Percentiles rank a stretch among this genome's conserved stretches.
These are phyloP conservation scores for Fusarium hostae DNA, from an alignment of 2,329 filamentous ascomycete genomes.

Conservation along the genomic window DNA sequence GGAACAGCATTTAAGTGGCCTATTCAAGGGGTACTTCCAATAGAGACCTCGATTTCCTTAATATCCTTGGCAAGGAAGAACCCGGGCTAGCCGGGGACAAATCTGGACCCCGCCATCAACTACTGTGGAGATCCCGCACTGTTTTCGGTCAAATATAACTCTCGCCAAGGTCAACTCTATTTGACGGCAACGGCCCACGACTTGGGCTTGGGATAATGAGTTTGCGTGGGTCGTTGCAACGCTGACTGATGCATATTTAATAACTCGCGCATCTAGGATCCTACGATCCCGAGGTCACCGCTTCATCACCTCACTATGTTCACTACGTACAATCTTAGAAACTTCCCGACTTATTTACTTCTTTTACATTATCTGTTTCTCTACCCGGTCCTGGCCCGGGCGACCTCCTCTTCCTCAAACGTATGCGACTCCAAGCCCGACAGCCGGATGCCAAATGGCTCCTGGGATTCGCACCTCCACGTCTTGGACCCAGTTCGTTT, in stretches of 20 bases:
- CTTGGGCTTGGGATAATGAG: neutral
- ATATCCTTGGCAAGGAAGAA: too few relatives aligned
- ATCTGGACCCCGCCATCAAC: neutral
- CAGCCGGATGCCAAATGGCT: neutral
- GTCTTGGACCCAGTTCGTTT: neutral
- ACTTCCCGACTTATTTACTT: accelerated
- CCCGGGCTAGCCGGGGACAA: neutral
- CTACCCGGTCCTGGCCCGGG: accelerated
- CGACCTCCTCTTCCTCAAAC: accelerated
- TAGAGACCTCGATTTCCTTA: too few relatives aligned
- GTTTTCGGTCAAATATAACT: accelerated
- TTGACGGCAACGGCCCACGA: too few relatives aligned
- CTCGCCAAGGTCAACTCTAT: neutral
- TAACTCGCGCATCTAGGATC: accelerated
- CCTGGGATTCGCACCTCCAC: neutral
- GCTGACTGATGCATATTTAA: neutral
- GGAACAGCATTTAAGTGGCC: too few relatives aligned
- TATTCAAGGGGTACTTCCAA: too few relatives aligned
- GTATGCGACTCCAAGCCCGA: neutral
- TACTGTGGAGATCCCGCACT: neutral
- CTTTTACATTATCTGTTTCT: neutral
- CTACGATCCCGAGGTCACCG: accelerated
- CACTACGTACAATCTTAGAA: too few relatives aligned
- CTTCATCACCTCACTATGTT: neutral
- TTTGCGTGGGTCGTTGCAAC: neutral